Evolutionary conservation across 441 rosid genomes (phyloP), one percentile per base, ranked within the genome.

Genomic region (Isatis lusitanica): DNA sequence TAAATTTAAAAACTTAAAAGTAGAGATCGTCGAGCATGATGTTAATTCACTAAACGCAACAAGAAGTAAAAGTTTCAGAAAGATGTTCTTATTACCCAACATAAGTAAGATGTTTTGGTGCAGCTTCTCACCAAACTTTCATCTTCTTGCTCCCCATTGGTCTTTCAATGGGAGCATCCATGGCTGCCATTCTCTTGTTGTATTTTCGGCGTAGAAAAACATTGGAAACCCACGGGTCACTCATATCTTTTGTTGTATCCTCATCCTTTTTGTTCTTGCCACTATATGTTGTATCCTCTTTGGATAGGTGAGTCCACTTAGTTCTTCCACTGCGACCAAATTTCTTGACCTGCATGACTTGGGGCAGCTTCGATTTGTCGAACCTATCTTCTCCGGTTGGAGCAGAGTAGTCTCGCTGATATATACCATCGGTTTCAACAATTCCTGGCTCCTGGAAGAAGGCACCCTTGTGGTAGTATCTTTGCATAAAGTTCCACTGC

Each of bases 311-410:
- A 7, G 97, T 90, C 98, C 98, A 90, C 75, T 94, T 91, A 6
- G 97, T 90, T 77, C 94, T 83, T 68, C 98, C 95, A 75, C 97
- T 94, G 6, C 97, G 93, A 77, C 97, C 96, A 78, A 94, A 94
- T 85, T 94, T 92, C 77, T 94, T 91, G 73, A 91, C 98, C 70
- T 94, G 98, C 98, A 94, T 94, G 66, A 94, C 96, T 79, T 90
- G 90, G 0, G 96, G 98, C 73, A 91, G 80, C 55, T 90, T 93
- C 28, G 90, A 82, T 76, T 90, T 90, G 72, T 90, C 88, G 96
- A 93, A 79, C 76, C 75, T 91, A 84, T 94, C 98, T 62, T 94
- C 98, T 31, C 98, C 97, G 9, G 98, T 92, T 3, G 98, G 98
- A 9, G 90, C 85, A 73, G 98, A 94, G 89, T 81, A 94, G 79